Conservation (phyloP, 73 alveolate genomes). For the Paramecium octaurelia region DNA sequence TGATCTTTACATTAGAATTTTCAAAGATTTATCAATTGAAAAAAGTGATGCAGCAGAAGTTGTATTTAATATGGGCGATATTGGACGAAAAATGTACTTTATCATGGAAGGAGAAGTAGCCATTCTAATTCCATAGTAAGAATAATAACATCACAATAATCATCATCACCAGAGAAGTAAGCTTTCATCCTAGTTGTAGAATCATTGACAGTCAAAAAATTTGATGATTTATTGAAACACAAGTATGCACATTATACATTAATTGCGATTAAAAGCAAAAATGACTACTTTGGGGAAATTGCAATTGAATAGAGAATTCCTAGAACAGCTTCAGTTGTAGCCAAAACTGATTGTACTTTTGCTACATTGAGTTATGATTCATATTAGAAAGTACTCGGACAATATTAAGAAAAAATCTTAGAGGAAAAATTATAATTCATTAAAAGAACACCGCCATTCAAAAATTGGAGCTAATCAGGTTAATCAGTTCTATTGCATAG, state of each 20-base stretch:
- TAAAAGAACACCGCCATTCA: not conserved
- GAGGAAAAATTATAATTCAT: not conserved
- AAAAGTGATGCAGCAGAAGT: not conserved
- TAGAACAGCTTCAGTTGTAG: conserved; percentile 4
- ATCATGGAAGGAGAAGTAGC: conserved; percentile 7
- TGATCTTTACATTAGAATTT: not conserved
- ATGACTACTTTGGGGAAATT: conserved; percentile 19
- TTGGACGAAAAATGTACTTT: conserved; percentile 32
- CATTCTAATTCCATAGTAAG: not conserved
- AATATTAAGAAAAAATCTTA: not conserved
- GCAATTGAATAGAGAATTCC: conserved; percentile 42
- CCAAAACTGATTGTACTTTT: not conserved
- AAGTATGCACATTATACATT: not conserved
- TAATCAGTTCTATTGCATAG: not conserved
- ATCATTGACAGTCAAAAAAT: not conserved
- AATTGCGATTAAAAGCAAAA: not conserved
- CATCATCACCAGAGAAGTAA: conserved; percentile 3
- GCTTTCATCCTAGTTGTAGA: not conserved
- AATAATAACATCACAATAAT: not conserved
- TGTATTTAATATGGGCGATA: not conserved
- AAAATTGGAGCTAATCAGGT: not conserved
- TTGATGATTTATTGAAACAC: not conserved
- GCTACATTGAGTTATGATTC: conserved; percentile 14
- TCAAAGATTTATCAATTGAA: not conserved
- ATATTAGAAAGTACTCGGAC: not conserved